A percentile compares a stretch with the other conserved stretches of the same genome.
Conservation (phyloP, 768 basidiomycete species). For the Lentinus tigrinus region DNA sequence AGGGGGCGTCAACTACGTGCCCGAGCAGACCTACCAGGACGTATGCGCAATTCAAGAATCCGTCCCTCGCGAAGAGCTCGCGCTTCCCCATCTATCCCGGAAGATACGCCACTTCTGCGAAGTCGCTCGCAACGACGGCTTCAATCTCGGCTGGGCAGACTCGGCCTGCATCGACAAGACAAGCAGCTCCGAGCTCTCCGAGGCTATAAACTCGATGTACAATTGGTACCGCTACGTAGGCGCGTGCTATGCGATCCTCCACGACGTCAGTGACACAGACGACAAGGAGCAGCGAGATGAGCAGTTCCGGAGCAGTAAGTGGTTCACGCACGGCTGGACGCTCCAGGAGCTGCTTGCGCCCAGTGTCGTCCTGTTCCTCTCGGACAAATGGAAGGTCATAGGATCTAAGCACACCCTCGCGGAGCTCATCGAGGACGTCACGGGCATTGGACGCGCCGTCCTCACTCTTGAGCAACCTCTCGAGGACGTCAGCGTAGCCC, state of each 20-base stretch:
- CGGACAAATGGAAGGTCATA: conserved; percentile 5
- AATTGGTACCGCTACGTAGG: conserved; percentile 10
- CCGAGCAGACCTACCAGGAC: conserved; percentile 6
- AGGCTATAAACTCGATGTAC: conserved; percentile 14
- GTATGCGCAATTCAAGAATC: neutral
- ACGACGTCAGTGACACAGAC: conserved; percentile 3
- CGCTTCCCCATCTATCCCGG: neutral
- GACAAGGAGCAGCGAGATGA: neutral
- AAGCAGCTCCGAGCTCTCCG: conserved; percentile 14
- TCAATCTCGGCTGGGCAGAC: conserved; percentile 8
- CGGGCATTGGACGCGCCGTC: conserved; percentile 1
- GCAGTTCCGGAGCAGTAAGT: neutral
- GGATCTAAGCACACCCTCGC: conserved; percentile 12
- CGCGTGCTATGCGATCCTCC: conserved; percentile 9
- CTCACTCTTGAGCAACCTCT: neutral
- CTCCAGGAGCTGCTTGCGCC: conserved; percentile 15
- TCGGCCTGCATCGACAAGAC: conserved; percentile 10
- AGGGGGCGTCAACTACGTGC: neutral
- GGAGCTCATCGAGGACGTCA: neutral
- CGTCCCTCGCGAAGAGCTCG: neutral
- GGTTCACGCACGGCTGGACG: conserved; percentile 14
- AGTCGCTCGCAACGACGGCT: neutral
- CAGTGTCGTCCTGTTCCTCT: conserved; percentile 2
- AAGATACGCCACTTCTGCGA: conserved; percentile 9
- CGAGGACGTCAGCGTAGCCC: conserved; percentile 3